Evolutionary conservation across 768 basidiomycete genomes (phyloP), one percentile per base, ranked within the genome.

Genomic region (Leccinum boreale): DNA sequence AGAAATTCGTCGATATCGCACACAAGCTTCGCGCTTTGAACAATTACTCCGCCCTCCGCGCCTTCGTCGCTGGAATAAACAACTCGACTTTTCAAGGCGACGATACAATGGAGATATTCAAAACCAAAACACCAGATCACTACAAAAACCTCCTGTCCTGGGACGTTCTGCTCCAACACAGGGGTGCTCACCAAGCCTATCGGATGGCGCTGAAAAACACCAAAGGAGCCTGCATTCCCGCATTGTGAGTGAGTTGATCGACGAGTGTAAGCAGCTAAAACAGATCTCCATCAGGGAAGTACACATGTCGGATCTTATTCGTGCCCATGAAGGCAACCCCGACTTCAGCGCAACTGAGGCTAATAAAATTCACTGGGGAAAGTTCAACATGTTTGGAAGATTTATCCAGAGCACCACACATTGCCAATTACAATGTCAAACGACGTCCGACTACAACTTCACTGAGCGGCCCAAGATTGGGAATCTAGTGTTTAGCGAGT

Each of bases 11-110:
- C 24, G 85, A 89, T 50, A 84, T 98, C 61, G 92, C 91, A 1
- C 81, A 85, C 57, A 84, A 84, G 55, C 79, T 99, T 44, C 87
- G 96, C 31, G 79, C 81, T 12, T 70, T 91, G 48, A 94, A 96
- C 73, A 98, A 99, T 70, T 98, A 97, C 70, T 93, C 94, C 33
- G 91, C 90, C 1, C 75, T 97, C 54, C 92, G 93, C 47, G 93
- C 94, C 10, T 86, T 98, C 63, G 86, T 98, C n/a, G 91, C 93
- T 28, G 96, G 94, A 5, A 90, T 98, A 74, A 90, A 91, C 65
- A 86, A 84, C 60, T 85, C 93, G 4, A 87, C 89, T 0, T 86
- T 89, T 61, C 80, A 86, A 50, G 90, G 89, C 7, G 86, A 89
- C 63, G 83, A 84, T 63, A 88, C 92, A 0, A 84, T 91, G 77